Conservation (phyloP, 306 rosid species). For the Glycyrrhiza uralensis region DNA sequence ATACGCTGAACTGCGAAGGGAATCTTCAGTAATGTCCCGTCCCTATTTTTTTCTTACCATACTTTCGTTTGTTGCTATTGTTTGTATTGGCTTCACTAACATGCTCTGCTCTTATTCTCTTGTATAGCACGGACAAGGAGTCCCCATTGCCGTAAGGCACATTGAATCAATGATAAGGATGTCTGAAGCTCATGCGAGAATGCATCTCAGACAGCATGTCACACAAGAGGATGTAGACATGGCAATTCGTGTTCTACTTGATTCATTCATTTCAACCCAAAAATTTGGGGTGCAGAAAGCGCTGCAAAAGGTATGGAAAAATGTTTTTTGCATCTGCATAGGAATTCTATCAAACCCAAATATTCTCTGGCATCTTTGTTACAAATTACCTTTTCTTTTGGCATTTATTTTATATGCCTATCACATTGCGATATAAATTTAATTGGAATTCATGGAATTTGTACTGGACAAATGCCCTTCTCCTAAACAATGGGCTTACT, state of each 20-base stretch:
- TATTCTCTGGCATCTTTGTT: not conserved
- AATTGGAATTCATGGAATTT: not conserved
- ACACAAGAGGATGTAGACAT: conserved; percentile 93
- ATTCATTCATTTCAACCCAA: conserved; percentile 94
- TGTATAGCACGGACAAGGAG: conserved; percentile 91
- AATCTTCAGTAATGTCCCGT: conserved; percentile 71
- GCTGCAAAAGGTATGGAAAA: conserved; percentile 69
- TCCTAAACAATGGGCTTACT: conserved; percentile 5
- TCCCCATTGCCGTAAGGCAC: conserved; percentile 97
- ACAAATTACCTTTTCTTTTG: not conserved
- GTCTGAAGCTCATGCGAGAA: conserved; percentile 97
- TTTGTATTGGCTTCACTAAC: conserved; percentile 11
- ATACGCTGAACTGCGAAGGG: conserved; percentile 89
- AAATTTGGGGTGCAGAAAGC: conserved; percentile 97
- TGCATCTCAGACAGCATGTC: conserved; percentile 94
- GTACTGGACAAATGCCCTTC: not conserved
- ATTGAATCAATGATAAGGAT: conserved; percentile 96
- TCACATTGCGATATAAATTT: not conserved
- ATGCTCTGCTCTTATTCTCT: conserved; percentile 8
- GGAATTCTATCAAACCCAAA: not conserved
- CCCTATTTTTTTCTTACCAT: not conserved
- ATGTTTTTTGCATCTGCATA: not conserved
- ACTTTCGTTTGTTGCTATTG: not conserved
- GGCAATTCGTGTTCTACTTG: conserved; percentile 95
- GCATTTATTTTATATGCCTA: not conserved